phyloP scores from a whole-genome alignment of 2,329 filamentous ascomycete genomes.

The Penicillium aurantiogriseum region DNA sequence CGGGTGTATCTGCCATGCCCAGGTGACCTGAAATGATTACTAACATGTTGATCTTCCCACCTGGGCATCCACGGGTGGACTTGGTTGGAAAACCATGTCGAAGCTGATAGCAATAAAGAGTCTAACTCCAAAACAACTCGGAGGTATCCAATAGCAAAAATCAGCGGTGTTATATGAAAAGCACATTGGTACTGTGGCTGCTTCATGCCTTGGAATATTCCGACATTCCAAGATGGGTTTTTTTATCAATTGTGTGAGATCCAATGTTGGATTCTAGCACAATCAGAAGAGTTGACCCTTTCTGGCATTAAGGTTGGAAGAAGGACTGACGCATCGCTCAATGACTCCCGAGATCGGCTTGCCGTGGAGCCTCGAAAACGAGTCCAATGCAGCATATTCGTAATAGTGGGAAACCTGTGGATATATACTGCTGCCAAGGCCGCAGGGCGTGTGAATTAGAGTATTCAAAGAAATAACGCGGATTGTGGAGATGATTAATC shows the following conservation, averaged over 20 bases:
- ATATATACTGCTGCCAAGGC: constrained; percentile 7
- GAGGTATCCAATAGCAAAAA: not conserved
- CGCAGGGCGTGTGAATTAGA: constrained; percentile 3
- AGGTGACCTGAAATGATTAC: not conserved
- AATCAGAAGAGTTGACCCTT: not conserved
- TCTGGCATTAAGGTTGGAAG: not conserved
- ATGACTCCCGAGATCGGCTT: not conserved
- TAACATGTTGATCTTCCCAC: not conserved
- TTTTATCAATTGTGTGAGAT: not conserved
- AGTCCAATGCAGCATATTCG: not conserved
- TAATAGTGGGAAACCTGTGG: not conserved
- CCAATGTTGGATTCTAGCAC: not conserved
- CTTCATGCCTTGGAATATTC: not conserved
- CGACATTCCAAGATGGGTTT: not conserved
- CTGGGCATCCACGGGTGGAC: too few relatives aligned
- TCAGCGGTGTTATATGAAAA: not conserved
- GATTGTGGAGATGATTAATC: not conserved
- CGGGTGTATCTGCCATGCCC: not conserved
- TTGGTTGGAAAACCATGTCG: not conserved
- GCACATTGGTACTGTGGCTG: not conserved
- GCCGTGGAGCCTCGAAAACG: not conserved
- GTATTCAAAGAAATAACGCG: not conserved
- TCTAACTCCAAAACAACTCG: not conserved
- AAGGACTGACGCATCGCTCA: not conserved
- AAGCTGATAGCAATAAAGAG: not conserved